Base-by-base conservation (phyloP, 768 basidiomycete genomes). In the Tulasnella sp. region DNA sequence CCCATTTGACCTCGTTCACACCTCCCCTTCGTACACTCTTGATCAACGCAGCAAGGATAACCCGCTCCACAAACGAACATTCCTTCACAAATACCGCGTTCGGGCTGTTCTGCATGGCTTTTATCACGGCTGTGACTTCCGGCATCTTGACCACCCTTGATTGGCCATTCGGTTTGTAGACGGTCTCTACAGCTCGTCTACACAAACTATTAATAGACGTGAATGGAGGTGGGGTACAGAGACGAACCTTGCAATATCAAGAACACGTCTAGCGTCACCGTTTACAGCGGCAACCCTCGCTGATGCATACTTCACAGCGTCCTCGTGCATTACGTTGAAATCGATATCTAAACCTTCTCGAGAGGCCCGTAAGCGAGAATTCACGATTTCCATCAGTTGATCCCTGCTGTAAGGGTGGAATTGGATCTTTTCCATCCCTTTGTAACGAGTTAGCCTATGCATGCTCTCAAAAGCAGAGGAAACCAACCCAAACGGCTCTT, bases 201-300 rank as follows among this genome's bases (percentile, higher is more conserved):
- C 8, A 34, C 8, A 15, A 17, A 21, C 6, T 7, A 54, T 49
- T n/a, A 48, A 15, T 29, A 27, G 37, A 37, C 2, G 29, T 35
- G 36, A 6, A 39, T 21, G 49, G 27, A 11, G 17, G 41, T 8
- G 42, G n/a, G 49, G 36, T 42, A 11, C 4, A n/a, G 14, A 3
- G 9, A 14, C 40, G 2, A 69, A 86, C 82, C 93, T 75, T 71
- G 91, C 96, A 43, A 94, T 85, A 66, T 99, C 96, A 58, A 99
- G 73, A 4, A 93, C 86, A 29, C 93, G 76, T 51, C 96, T 74
- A 0, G 96, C 96, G 67, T 99, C 96, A 25, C 96, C 96, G 57
- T 89, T 93, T 58, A 96, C 87, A 11, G 78, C 74, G 2, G 82
- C 79, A 57, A 84, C 82, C 64, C 79, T 81, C 68, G 80, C 89